Evolutionary conservation across 352 stramenopile genomes (phyloP).

Genomic region (Pythium dissotocum): DNA sequence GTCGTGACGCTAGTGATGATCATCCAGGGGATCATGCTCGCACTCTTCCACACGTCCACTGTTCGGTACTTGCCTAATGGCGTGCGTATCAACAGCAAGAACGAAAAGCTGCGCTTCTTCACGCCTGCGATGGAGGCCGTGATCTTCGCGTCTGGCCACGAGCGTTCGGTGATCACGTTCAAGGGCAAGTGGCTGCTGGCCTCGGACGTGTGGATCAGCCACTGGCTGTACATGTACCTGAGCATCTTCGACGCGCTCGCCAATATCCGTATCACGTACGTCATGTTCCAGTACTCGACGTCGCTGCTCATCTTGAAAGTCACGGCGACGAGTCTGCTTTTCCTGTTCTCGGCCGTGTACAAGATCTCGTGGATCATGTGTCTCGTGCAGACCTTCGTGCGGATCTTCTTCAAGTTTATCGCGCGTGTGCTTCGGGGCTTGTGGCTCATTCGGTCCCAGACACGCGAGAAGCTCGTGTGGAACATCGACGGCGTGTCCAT

Average conservation of each 20-base stretch:
- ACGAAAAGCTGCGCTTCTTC: constrained; percentile 37
- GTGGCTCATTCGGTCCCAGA: constrained; percentile 34
- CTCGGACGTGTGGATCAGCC: constrained; percentile 61
- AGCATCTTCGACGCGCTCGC: constrained; percentile 51
- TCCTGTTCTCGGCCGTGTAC: constrained; percentile 44
- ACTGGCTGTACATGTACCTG: constrained; percentile 57
- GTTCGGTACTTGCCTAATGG: constrained; percentile 46
- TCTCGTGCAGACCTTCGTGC: constrained; percentile 36
- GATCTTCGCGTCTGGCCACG: constrained; percentile 36
- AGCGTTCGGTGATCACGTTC: constrained; percentile 42
- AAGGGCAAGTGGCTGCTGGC: constrained; percentile 52
- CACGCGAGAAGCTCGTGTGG: constrained; percentile 41
- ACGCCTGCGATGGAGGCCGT: constrained; percentile 43
- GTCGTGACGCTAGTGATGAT: constrained; percentile 51
- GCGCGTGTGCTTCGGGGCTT: constrained; percentile 34
- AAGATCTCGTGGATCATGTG: constrained; percentile 63
- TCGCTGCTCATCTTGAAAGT: constrained; percentile 50
- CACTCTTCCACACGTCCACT: constrained; percentile 34
- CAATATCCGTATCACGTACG: constrained; percentile 50
- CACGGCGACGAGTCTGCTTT: constrained; percentile 53
- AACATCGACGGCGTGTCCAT: constrained; percentile 46
- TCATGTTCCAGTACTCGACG: constrained; percentile 40
- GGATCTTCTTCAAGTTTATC: constrained; percentile 34
- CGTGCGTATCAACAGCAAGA: constrained; percentile 29
- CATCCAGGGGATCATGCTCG: constrained; percentile 38